These are phyloP conservation scores for Prunus yedoensis DNA, from an alignment of 331 rosid genomes.

Conservation along the genomic window DNA sequence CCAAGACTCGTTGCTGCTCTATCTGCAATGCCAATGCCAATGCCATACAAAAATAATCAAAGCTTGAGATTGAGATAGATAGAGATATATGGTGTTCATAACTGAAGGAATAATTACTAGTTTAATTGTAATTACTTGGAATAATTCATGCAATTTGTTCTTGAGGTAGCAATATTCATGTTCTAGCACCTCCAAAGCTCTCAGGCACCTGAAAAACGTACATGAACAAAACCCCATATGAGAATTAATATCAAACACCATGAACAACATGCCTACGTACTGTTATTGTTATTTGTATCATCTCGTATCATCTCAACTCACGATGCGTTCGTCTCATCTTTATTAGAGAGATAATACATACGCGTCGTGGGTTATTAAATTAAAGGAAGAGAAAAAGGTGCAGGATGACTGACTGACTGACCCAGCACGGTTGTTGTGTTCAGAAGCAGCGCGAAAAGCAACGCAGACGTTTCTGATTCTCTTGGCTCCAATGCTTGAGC, in stretches of 20 bases:
- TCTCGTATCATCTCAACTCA: background rate
- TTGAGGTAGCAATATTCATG: conserved; percentile 93
- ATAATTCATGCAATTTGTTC: conserved; percentile 82
- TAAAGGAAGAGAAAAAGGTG: background rate
- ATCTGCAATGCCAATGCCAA: conserved; percentile 48
- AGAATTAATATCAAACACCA: background rate
- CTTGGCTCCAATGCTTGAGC: conserved; percentile 96
- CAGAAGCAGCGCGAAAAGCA: conserved; percentile 86
- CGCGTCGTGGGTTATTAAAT: background rate
- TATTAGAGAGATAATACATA: background rate
- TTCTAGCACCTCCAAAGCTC: conserved; percentile 86
- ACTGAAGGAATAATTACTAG: background rate
- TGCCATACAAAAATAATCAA: background rate
- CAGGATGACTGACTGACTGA: conserved; percentile 22
- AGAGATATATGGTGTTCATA: background rate
- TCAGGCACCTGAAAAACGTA: conserved; percentile 56
- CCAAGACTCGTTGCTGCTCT: conserved; percentile 80
- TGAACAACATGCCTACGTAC: too few species aligned
- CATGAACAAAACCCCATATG: background rate
- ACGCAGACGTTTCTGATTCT: conserved; percentile 80
- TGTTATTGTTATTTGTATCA: background rate
- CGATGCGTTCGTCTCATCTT: too few species aligned
- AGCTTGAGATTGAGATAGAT: background rate
- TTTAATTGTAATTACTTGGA: conserved; percentile 54
- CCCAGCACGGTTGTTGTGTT: conserved; percentile 76